Evolutionary conservation across 208 protist genomes (phyloP).

Genomic region (Crithidia expoeki): DNA sequence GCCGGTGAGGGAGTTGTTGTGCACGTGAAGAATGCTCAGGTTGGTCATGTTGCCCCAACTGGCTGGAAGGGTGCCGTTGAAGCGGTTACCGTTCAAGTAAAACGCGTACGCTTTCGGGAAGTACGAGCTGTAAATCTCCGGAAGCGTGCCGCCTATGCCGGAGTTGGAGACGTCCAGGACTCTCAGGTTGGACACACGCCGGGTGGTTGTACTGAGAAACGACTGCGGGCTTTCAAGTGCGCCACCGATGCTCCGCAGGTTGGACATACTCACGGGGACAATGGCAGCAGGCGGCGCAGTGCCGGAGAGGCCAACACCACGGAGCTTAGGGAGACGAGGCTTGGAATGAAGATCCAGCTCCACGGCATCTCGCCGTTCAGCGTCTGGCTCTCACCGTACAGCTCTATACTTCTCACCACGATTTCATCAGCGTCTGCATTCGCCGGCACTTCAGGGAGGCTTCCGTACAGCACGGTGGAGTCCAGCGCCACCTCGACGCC

Average conservation of each 20-base stretch:
- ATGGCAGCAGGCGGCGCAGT: neutral
- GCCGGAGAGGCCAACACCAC: constrained; percentile 1
- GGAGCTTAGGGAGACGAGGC: constrained; percentile 6
- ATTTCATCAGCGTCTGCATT: neutral
- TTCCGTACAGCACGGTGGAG: constrained; percentile 3
- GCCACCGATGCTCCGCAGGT: neutral
- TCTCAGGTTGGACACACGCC: neutral
- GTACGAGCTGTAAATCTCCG: neutral
- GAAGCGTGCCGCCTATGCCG: constrained; percentile 4
- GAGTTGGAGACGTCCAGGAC: neutral
- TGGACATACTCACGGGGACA: neutral
- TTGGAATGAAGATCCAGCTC: constrained; percentile 10
- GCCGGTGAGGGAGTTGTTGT: constrained; percentile 11
- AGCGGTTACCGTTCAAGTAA: constrained; percentile 5
- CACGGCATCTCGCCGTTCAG: constrained; percentile 8
- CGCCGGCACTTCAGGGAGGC: constrained; percentile 6
- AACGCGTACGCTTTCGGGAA: neutral
- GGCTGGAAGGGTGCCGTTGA: constrained; percentile 10
- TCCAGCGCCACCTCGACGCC: neutral
- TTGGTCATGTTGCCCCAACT: neutral
- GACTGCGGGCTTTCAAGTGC: neutral
- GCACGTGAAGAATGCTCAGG: neutral
- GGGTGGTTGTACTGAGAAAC: neutral
- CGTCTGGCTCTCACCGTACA: constrained; percentile 4
- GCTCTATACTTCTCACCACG: neutral